phyloP scores from a whole-genome alignment of 2,329 filamentous ascomycete genomes.

The Colletotrichum paranaense region DNA sequence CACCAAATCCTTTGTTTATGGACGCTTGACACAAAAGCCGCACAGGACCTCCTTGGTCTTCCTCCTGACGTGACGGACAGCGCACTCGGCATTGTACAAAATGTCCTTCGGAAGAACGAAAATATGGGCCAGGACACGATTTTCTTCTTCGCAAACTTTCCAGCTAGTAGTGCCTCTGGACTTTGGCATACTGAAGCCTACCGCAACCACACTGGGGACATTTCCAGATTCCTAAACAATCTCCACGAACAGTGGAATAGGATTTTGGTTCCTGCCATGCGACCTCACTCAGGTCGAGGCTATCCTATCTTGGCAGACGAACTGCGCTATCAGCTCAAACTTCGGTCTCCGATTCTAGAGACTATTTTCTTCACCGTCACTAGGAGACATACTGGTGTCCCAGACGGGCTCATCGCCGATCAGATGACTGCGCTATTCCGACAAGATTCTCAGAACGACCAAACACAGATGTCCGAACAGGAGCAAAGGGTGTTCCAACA shows the following conservation, averaged over 20 bases:
- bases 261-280: constrained; percentile 48
- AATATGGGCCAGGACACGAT: constrained; percentile 42
- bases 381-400: constrained; percentile 57
- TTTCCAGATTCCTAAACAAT: constrained; percentile 56
- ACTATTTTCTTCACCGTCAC: constrained; percentile 64
- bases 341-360: constrained; percentile 64
- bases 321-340: constrained; percentile 56
- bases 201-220: constrained; percentile 40
- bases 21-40: constrained; percentile 52
- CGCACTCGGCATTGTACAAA: constrained; percentile 48
- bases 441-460: constrained; percentile 36
- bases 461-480: constrained; percentile 12
- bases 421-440: constrained; percentile 44
- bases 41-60: constrained; percentile 39
- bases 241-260: constrained; percentile 54
- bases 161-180: constrained; percentile 36
- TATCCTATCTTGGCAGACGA: constrained; percentile 70
- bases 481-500: constrained; percentile 10
- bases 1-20: constrained; percentile 75
- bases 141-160: constrained; percentile 52
- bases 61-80: constrained; percentile 40
- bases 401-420: constrained; percentile 46
- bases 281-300: constrained; percentile 40
- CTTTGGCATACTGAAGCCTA: constrained; percentile 37
- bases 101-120: constrained; percentile 51